These are phyloP conservation scores for Wickerhamiella vanderwaltii DNA, from an alignment of 805 yeast species.

Conservation along the genomic window DNA sequence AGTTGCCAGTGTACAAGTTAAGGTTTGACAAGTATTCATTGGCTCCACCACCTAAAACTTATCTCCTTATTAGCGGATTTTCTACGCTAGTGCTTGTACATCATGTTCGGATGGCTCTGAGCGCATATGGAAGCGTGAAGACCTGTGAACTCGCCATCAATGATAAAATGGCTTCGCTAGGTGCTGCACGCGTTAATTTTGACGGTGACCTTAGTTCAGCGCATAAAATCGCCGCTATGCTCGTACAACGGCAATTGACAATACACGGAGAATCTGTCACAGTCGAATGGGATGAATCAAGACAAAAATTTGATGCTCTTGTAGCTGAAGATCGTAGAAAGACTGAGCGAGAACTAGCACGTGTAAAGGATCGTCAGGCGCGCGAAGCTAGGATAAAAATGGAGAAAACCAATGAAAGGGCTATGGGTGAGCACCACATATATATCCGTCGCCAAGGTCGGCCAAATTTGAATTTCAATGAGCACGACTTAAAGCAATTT, in stretches of 20 bases:
- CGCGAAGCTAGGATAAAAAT: too few relatives aligned
- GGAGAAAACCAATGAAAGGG: too few relatives aligned
- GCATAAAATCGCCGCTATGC: not conserved
- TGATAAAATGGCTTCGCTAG: conserved; percentile 3
- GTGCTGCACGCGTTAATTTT: conserved; percentile 6
- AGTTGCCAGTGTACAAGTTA: conserved; percentile 10
- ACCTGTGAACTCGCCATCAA: conserved; percentile 8
- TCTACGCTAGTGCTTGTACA: conserved; percentile 4
- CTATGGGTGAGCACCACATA: too few relatives aligned
- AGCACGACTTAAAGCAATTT: too few relatives aligned
- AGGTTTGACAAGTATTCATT: conserved; percentile 6
- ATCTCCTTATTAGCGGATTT: conserved; percentile 5
- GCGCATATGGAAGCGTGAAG: conserved; percentile 4
- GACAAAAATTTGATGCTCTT: not conserved
- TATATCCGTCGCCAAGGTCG: too few relatives aligned
- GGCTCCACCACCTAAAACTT: conserved; percentile 8
- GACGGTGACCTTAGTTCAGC: not conserved
- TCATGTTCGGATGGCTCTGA: conserved; percentile 8
- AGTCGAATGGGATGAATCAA: conserved; percentile 6
- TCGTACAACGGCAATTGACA: not conserved
- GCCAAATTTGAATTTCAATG: too few relatives aligned
- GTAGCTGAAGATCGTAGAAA: not conserved
- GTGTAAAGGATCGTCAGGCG: too few relatives aligned
- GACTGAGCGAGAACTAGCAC: not conserved
- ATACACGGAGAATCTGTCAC: not conserved